Conservation (phyloP, 2,329 filamentous ascomycete species). For the Colletotrichum sp. region DNA sequence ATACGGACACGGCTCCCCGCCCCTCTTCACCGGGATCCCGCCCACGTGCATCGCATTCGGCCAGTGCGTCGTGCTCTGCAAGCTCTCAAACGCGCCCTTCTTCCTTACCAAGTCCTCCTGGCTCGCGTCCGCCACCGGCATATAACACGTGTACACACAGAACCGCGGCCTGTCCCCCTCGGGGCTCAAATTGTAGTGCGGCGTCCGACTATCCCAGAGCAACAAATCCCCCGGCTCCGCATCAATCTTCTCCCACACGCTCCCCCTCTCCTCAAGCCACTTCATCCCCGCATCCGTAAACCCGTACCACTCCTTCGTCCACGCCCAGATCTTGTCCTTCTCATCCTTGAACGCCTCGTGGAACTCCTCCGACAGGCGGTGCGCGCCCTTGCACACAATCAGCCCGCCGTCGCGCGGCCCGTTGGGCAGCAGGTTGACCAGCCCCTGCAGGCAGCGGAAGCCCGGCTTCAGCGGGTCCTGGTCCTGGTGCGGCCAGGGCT, state of each 20-base stretch:
- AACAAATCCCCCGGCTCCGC: conserved; percentile 40
- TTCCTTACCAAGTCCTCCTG: conserved; percentile 24
- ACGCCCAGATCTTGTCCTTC: conserved; percentile 28
- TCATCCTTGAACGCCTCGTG: conserved; percentile 12
- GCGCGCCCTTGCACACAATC: conserved; percentile 6
- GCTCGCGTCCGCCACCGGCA: conserved; percentile 22
- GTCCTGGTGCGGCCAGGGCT: conserved; percentile 8
- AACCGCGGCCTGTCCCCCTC: conserved; percentile 24
- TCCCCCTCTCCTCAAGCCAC: conserved; percentile 23
- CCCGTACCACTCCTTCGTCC: conserved; percentile 19
- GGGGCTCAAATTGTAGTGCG: conserved; percentile 17
- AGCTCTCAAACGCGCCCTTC: conserved; percentile 26
- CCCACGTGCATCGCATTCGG: conserved; percentile 25
- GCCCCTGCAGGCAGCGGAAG: conserved; percentile 1
- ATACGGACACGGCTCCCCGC: neutral
- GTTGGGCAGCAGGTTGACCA: neutral
- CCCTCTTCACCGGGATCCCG: neutral
- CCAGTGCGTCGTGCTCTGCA: conserved; percentile 33
- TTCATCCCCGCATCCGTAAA: conserved; percentile 20
- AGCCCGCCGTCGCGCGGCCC: neutral
- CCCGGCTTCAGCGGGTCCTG: neutral
- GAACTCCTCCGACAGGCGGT: conserved; percentile 21
- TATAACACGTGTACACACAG: conserved; percentile 26
- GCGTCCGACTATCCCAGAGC: conserved; percentile 33
- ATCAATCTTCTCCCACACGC: conserved; percentile 28